Conservation (phyloP, 2,329 filamentous ascomycete species). For the Dothideomycetes sp. region DNA sequence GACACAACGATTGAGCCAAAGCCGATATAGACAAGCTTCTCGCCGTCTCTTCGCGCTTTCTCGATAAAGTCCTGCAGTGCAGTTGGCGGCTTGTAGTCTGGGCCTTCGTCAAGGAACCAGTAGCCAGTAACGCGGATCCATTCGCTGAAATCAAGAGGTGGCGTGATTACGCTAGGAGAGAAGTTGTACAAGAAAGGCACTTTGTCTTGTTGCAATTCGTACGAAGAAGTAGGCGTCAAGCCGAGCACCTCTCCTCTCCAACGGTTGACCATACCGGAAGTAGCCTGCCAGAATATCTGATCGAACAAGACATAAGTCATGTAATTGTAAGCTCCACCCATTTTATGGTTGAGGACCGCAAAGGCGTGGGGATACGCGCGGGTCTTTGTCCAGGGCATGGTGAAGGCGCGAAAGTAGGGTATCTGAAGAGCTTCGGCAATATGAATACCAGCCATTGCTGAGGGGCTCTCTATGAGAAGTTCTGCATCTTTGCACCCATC, state of each 20-base stretch:
- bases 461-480: conserved; percentile 87
- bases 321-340: conserved; percentile 92
- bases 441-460: conserved; percentile 94
- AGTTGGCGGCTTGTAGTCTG: conserved; percentile 59
- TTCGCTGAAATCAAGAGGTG: conserved; percentile 88
- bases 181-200: conserved; percentile 99
- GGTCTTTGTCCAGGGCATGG: conserved; percentile 97
- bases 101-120: conserved; percentile 81
- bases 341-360: conserved; percentile 81
- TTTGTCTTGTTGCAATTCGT: conserved; percentile 91
- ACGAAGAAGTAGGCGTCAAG: conserved; percentile 68
- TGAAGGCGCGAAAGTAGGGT: conserved; percentile 94
- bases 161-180: conserved; percentile 84
- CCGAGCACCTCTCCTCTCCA: conserved; percentile 78
- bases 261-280: conserved; percentile 78
- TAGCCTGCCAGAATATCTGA: conserved; percentile 92
- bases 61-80: conserved; percentile 73
- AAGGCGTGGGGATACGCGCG: conserved; percentile 95
- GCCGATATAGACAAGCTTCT: conserved; percentile 92
- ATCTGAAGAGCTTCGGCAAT: conserved; percentile 88
- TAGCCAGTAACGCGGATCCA: conserved; percentile 97
- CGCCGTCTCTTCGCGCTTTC: conserved; percentile 67
- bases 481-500: conserved; percentile 75
- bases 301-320: conserved; percentile 95
- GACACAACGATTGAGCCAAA: conserved; percentile 94